Evolutionary conservation across 192 early-diverging fungal genomes (phyloP), one percentile per base, ranked within the genome.

Genomic region (Funneliformis mosseae): DNA sequence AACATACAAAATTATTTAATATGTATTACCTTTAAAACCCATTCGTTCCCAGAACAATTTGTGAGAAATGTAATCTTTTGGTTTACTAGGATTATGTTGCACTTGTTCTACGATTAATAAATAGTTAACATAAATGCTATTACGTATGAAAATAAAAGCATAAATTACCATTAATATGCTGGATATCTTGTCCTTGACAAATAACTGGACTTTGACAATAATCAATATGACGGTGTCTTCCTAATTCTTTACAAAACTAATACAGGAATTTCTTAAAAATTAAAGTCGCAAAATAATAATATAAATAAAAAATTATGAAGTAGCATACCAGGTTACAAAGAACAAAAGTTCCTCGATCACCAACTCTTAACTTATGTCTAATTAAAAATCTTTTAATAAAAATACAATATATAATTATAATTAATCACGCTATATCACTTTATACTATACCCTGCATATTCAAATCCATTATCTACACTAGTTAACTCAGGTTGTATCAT

Each of bases 11-110:
- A 12, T 41, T 25, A 77, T 14, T 28, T 23, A 43, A 11, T 42
- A 21, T 64, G 5, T 16, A 60, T 43, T 71, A 81, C 80, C 80
- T 76, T 67, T 55, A 39, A 81, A 81, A 2, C 71, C 73, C 0
- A 73, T 67, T 25, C 80, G 50, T 61, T 76, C 68, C 80, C 80
- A 81, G 27, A 45, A 81, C 11, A 81, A 21, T 18, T n/a, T 9
- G 46, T 81, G 80, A 23, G 80, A 76, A 28, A 78, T 68, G 48
- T 27, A 78, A 69, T 78, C 77, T 50, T 78, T 78, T 0, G 10
- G 8, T 27, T 33, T 14, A 0, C 66, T n/a, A 7, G 80, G 80
- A 38, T 66, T 28, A 46, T 73, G 80, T 14, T 60, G 23, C 5
- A 81, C 21, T 46, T 66, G 9, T 23, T 28, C 50, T 76, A 60